Evolutionary conservation across 805 yeast species (phyloP), one percentile per base, ranked within the genome.

Genomic region (Zygosaccharomyces siamensis): DNA sequence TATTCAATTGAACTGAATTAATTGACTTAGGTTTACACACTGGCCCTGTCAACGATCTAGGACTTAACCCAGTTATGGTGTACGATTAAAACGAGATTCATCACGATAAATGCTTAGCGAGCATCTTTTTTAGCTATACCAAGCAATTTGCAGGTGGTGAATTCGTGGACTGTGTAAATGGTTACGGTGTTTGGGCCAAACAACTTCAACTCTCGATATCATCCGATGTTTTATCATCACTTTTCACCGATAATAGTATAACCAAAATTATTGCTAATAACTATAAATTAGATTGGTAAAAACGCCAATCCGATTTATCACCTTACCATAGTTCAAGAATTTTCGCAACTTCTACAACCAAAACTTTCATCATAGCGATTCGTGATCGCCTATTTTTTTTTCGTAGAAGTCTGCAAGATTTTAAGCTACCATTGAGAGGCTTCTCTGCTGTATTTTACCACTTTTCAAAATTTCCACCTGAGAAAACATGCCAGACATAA

Each of bases 251-350:
- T 56, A 71, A 67, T 33, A 86, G 82, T 24, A 60, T 81, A 37
- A 69, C 72, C 16, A 61, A 73, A 47, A 71, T 82, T 14, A 59
- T 82, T 39, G 63, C 74, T 44, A 66, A 61, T 3, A 61, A 75
- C 16, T 74, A 73, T 50, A 56, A 61, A 14, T 71, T 82, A 43
- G 83, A 80, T 57, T 51, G 63, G 23, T 61, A 55, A 3, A 75
- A 75, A 55, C 81, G 81, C 59, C 68, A 70, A 47, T 51, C 62
- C n/a, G 76, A 80, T 52, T 84, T 86, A 1, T 83, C 85, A 7
- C 88, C 89, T 4, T 83, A 75, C 63, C 81, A 79, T 58, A 61
- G 79, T 24, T 86, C 88, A 5, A 86, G 81, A 1, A 78, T 78
- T 59, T 64, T 81, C 51, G 78, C 81, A 7, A 62, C 72, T 21